Evolutionary conservation across 164 flowering plant genomes (phyloP), one percentile per base, ranked within the genome.

Genomic region (Saururus chinensis): DNA sequence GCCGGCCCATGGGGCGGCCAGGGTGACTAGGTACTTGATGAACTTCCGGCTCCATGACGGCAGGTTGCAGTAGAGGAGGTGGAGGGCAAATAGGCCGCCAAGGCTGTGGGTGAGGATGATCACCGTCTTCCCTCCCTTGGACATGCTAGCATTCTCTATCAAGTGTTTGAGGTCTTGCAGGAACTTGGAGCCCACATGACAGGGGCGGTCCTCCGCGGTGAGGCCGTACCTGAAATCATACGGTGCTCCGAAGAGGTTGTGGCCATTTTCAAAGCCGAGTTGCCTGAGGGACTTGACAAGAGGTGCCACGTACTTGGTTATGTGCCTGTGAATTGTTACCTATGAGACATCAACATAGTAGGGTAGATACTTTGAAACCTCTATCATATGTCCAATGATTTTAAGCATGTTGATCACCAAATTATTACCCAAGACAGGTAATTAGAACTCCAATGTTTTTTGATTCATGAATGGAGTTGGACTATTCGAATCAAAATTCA

Each of bases 1-100:
- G 55, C 99, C 97, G 25, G 86, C 96, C 96, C 97, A 93, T 0
- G 99, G 99, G 0, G 96, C 71, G 0, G 95, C 77, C 19, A 90
- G 56, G 2, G 97, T 79, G 0, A 93, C 54, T 25, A 90, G 79
- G 75, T 93, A 97, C 57, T 86, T 85, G 72, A 93, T 58, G 64
- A 52, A 84, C 42, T 75, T 74, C 20, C 62, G 24, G 56, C 84
- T 80, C 99, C 99, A 93, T 0, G 83, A 66, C 0, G 23, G 48
- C 0, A 81, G 56, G 72, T 75, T 82, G 0, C 89, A 81, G 62
- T 75, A 71, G 60, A 93, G 90, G n/a, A 93, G 80, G n/a, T 90
- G 85, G 59, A 80, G 88, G 61, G 64, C 85, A 45, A 76, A 89
- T 1, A 88, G 81, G 49, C 96, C 88, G 19, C 99, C 99, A 45